phyloP scores from a whole-genome alignment of 371 early-diverging fungal species.

The Circinella umbellata region DNA sequence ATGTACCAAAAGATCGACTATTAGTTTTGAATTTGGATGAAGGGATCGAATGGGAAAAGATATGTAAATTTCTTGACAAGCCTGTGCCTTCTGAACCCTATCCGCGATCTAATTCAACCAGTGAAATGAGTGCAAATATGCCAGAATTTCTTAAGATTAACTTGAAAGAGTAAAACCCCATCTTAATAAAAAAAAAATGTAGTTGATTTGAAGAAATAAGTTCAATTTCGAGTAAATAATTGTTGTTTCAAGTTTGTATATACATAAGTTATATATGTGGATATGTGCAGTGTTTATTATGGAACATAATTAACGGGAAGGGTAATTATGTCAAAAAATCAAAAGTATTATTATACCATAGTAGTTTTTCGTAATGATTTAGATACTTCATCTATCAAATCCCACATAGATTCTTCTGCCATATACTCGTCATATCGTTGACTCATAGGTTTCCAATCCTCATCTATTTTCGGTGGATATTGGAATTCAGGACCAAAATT shows the following conservation, averaged over 20 bases:
- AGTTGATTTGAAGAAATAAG: too few species aligned
- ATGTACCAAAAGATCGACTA: constrained; percentile 30
- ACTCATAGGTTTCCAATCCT: constrained; percentile 66
- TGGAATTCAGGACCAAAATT: constrained; percentile 74
- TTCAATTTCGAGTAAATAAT: too few species aligned
- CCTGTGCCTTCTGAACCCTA: constrained; percentile 22
- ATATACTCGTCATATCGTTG: constrained; percentile 65
- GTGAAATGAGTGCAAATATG: neutral
- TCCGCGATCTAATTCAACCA: constrained; percentile 14
- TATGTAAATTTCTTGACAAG: constrained; percentile 23
- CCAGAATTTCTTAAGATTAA: neutral
- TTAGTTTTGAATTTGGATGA: constrained; percentile 33
- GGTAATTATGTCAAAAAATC: too few species aligned
- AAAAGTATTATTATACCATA: neutral
- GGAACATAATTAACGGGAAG: too few species aligned
- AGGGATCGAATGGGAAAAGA: constrained; percentile 26
- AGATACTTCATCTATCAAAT: constrained; percentile 69
- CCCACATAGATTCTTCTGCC: constrained; percentile 70
- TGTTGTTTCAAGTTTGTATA: too few species aligned
- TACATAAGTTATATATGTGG: too few species aligned
- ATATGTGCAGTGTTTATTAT: too few species aligned
- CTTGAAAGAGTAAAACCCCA: too few species aligned
- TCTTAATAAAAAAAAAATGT: too few species aligned
- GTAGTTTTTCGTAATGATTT: constrained; percentile 25
- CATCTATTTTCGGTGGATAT: constrained; percentile 59